Percentiles rank a stretch among this genome's conserved stretches.
Conservation (phyloP, 2,329 filamentous ascomycete species). For the Camillea tinctor region DNA sequence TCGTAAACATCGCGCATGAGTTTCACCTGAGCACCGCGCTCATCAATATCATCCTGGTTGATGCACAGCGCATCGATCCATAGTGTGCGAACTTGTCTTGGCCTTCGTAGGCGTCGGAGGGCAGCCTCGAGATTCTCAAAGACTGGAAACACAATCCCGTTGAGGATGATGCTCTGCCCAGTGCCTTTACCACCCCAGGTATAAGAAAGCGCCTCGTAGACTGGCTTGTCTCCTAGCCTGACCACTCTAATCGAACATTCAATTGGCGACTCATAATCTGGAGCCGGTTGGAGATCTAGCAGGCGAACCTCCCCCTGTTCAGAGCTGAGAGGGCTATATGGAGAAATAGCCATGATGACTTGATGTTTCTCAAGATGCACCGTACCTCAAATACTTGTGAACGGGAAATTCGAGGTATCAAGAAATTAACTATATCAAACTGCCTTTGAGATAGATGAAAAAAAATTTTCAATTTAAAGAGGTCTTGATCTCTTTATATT, state of each 20-base stretch:
- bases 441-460: no score
- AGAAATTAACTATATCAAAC: no score
- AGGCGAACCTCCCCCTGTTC: neutral
- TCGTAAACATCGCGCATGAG: constrained; percentile 12
- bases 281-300: neutral
- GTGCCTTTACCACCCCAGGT: constrained; percentile 12
- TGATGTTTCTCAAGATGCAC: neutral
- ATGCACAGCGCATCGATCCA: constrained; percentile 18
- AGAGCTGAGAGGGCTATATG: neutral
- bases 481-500: no score
- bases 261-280: neutral
- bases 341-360: neutral
- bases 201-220: constrained; percentile 17
- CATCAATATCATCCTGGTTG: constrained; percentile 11
- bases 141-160: constrained; percentile 5
- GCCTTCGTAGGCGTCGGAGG: constrained; percentile 6
- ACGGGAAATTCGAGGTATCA: no score
- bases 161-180: constrained; percentile 4
- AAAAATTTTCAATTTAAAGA: no score
- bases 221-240: neutral
- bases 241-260: constrained; percentile 1
- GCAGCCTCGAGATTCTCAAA: constrained; percentile 8
- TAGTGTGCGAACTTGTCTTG: constrained; percentile 3
- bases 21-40: constrained; percentile 7
- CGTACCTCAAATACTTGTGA: no score